Evolutionary conservation across 805 yeast genomes (phyloP).

Genomic region (Monosporozyma unispora): DNA sequence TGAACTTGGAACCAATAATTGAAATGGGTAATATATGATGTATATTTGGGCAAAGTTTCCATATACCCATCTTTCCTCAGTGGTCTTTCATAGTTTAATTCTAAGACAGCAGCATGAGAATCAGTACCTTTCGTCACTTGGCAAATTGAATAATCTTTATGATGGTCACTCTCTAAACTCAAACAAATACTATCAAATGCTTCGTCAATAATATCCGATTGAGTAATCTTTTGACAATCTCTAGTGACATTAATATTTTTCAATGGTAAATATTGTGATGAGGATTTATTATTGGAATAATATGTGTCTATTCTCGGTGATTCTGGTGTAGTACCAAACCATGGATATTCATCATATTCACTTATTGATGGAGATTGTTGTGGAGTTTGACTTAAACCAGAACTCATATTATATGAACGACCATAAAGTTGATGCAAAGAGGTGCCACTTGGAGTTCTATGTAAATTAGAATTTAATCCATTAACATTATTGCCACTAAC

Average conservation of each 20-base stretch:
- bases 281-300: slow-evolving; percentile 4
- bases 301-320: slow-evolving; percentile 18
- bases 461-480: slow-evolving; percentile 6
- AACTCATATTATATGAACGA: slow-evolving; percentile 3
- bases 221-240: slow-evolving; percentile 21
- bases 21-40: slow-evolving; percentile 22
- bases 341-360: slow-evolving; percentile 37
- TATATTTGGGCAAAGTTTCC: slow-evolving; percentile 24
- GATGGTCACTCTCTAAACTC: slow-evolving; percentile 3
- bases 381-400: slow-evolving; percentile 22
- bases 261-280: slow-evolving; percentile 5
- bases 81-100: slow-evolving; percentile 15
- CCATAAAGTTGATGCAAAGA: slow-evolving; percentile 22
- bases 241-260: slow-evolving; percentile 17
- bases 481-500: not conserved
- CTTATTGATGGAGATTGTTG: slow-evolving; percentile 30
- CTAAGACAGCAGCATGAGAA: slow-evolving; percentile 21
- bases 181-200: slow-evolving; percentile 19
- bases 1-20: slow-evolving; percentile 36
- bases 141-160: not conserved
- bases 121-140: slow-evolving; percentile 15
- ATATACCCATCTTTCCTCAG: slow-evolving; percentile 3
- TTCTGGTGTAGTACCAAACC: slow-evolving; percentile 25
- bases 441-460: slow-evolving; percentile 20
- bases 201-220: slow-evolving; percentile 22